Evolutionary conservation across 2,329 filamentous ascomycete species (phyloP).

Genomic region (Fusarium sp.): DNA sequence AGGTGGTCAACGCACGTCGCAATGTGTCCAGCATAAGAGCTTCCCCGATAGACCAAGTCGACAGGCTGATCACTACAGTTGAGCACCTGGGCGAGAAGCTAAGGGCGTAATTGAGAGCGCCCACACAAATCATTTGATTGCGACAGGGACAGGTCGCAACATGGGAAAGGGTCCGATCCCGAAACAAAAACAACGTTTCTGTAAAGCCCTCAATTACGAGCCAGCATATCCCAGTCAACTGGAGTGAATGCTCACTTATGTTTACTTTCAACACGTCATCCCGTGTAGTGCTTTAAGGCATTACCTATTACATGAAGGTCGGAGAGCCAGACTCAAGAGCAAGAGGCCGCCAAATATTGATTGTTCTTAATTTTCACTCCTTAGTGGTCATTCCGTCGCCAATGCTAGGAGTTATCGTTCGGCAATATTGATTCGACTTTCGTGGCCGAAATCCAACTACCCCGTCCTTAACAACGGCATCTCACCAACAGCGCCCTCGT

Average conservation of each 20-base stretch:
- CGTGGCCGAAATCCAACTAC: slow-evolving; percentile 22
- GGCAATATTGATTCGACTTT: neutral
- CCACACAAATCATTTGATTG: slow-evolving; percentile 28
- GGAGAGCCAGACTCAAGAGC: slow-evolving; percentile 1
- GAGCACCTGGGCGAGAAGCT: slow-evolving; percentile 33
- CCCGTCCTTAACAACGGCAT: slow-evolving; percentile 10
- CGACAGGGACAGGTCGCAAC: slow-evolving; percentile 30
- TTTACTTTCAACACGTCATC: slow-evolving; percentile 38
- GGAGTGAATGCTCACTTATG: slow-evolving; percentile 2
- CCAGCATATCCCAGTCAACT: slow-evolving; percentile 22
- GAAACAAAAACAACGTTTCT: slow-evolving; percentile 35
- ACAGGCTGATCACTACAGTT: slow-evolving; percentile 19
- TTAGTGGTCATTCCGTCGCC: slow-evolving; percentile 1
- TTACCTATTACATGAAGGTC: too few species aligned
- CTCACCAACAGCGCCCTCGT: slow-evolving; percentile 34
- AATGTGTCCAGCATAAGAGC: slow-evolving; percentile 18
- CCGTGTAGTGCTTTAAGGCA: slow-evolving; percentile 15
- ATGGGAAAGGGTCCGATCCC: slow-evolving; percentile 38
- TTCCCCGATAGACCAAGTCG: slow-evolving; percentile 23
- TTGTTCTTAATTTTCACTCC: neutral
- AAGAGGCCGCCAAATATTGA: slow-evolving; percentile 17
- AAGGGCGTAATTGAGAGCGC: slow-evolving; percentile 36
- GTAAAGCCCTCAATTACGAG: slow-evolving; percentile 24
- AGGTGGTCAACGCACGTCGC: slow-evolving; percentile 36
- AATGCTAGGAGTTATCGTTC: slow-evolving; percentile 3